Conservation (phyloP, 2,329 filamentous ascomycete genomes). For the Magnaporthiopsis poae region DNA sequence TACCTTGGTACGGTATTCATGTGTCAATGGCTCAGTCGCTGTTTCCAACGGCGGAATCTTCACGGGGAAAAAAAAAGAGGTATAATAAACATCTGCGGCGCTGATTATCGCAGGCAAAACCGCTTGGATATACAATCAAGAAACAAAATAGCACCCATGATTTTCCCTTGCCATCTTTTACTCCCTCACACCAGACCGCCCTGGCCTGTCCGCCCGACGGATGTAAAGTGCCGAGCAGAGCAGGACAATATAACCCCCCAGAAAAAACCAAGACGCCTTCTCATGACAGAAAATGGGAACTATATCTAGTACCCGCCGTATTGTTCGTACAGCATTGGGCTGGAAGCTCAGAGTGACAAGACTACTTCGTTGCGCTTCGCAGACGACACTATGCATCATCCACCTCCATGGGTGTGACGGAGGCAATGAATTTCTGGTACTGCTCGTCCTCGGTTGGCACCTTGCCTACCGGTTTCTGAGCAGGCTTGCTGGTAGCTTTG, state of each 20-base stretch:
- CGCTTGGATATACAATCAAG: background rate
- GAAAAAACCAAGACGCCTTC: background rate
- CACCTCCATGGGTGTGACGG: conserved; percentile 24
- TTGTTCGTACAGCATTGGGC: background rate
- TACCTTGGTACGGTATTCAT: too few species aligned
- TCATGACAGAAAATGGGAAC: background rate
- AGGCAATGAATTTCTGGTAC: conserved; percentile 36
- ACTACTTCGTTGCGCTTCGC: background rate
- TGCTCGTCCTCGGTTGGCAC: conserved; percentile 32
- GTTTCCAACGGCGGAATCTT: too few species aligned
- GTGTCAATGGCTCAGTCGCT: too few species aligned
- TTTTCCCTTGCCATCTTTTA: background rate
- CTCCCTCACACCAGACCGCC: background rate
- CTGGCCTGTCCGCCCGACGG: background rate
- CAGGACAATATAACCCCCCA: background rate
- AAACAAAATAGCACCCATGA: background rate
- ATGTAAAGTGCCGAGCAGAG: background rate
- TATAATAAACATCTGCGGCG: background rate
- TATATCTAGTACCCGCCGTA: background rate
- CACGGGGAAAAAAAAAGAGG: too few species aligned
- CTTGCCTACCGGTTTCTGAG: conserved; percentile 14
- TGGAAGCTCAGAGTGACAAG: background rate
- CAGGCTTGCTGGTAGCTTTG: background rate
- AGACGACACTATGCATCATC: conserved; percentile 11
- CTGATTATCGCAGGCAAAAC: background rate